Evolutionary conservation across 371 early-diverging fungal genomes (phyloP).

Genomic region (Mucor mucedo): DNA sequence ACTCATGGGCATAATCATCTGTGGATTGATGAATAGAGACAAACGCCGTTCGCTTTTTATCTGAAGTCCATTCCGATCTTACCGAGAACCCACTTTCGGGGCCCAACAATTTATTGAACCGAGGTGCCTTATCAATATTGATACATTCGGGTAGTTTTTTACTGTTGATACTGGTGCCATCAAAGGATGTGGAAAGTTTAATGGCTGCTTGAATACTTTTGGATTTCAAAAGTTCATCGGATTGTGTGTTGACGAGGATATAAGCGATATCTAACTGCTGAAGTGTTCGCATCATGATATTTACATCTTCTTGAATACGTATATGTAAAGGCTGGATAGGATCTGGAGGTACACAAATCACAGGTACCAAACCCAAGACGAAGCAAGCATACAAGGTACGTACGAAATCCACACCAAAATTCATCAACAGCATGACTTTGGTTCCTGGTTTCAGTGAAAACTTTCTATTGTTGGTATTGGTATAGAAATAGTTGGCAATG

Average conservation of each 20-base stretch:
- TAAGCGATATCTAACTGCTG: conserved; percentile 60
- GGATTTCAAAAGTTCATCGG: conserved; percentile 72
- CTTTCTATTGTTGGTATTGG: conserved; percentile 43
- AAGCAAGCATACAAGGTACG: conserved; percentile 81
- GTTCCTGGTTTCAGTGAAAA: conserved; percentile 54
- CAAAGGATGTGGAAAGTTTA: conserved; percentile 25
- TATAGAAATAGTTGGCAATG: conserved; percentile 62
- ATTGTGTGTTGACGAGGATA: conserved; percentile 66
- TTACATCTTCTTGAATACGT: conserved; percentile 74
- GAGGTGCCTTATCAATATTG: conserved; percentile 60
- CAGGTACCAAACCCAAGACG: conserved; percentile 75
- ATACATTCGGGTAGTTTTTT: conserved; percentile 42
- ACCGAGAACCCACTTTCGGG: conserved; percentile 56
- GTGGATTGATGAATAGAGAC: conserved; percentile 44
- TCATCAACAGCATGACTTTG: conserved; percentile 69
- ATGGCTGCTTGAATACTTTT: conserved; percentile 51
- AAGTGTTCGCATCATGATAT: conserved; percentile 61
- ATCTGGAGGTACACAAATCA: conserved; percentile 74
- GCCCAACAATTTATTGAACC: conserved; percentile 54
- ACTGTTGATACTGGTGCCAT: conserved; percentile 5
- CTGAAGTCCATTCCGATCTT: conserved; percentile 41
- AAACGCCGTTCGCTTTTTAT: conserved; percentile 46
- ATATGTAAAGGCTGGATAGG: conserved; percentile 39
- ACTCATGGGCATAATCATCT: conserved; percentile 48
- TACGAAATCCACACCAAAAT: conserved; percentile 77